Percentiles rank a stretch among this genome's conserved stretches.
phyloP scores from a whole-genome alignment of 805 yeast species.

The Ogataea zsoltii region DNA sequence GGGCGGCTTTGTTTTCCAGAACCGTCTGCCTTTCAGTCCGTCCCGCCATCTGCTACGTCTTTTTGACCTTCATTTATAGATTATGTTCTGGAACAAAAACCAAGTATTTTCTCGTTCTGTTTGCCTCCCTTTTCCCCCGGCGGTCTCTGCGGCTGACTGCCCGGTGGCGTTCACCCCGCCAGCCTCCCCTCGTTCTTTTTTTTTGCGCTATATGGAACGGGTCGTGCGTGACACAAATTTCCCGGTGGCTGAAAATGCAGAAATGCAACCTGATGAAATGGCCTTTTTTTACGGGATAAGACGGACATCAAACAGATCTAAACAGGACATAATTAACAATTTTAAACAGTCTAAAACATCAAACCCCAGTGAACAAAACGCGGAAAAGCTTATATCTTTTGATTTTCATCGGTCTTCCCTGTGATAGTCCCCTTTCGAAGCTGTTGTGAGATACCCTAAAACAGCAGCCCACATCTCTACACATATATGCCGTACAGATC shows the following conservation, averaged over 20 bases:
- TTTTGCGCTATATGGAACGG: not conserved
- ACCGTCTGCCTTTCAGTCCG: not conserved
- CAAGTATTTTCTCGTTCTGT: not conserved
- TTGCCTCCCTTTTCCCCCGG: not conserved
- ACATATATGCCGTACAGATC: not conserved
- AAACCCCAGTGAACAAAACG: not conserved
- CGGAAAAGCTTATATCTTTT: not conserved
- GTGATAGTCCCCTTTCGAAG: not conserved
- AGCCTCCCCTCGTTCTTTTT: not conserved
- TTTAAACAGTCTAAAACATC: conserved; percentile 1
- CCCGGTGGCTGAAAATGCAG: conserved; percentile 4
- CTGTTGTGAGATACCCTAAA: not conserved
- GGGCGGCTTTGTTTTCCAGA: not conserved
- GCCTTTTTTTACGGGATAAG: conserved; percentile 6
- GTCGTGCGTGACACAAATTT: conserved; percentile 2
- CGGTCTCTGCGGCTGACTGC: not conserved
- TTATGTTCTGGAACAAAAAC: not conserved
- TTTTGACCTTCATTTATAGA: not conserved
- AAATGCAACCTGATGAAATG: conserved; percentile 6
- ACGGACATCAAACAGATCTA: not conserved
- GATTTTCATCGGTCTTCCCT: not conserved
- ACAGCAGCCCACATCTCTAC: not conserved
- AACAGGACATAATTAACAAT: not conserved
- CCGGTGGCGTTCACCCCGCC: not conserved
- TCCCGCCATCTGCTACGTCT: not conserved